Evolutionary conservation across 2,329 filamentous ascomycete genomes (phyloP), one percentile per base, ranked within the genome.

Genomic region (Cercospora beticola): DNA sequence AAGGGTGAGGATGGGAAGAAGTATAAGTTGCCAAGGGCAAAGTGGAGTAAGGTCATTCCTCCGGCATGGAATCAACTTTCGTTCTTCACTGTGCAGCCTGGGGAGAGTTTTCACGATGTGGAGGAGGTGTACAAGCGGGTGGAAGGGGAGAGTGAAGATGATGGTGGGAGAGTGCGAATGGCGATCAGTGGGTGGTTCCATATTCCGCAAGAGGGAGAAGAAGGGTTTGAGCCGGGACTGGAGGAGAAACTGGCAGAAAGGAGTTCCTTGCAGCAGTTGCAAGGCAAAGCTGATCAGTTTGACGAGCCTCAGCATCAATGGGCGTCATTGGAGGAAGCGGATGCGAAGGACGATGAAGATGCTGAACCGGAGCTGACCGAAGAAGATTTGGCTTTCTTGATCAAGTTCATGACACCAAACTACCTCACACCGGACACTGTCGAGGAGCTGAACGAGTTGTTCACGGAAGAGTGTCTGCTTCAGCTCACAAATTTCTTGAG

Each of bases 171-270:
- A 59, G 88, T 97, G 60, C 90, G 95, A 73, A 98, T 99, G 94
- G 95, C 95, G 62, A 97, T 99, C 77, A 97, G 93, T 78, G 95
- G 95, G 63, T 99, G 95, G 95, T 99, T 96, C 80, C 95, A 99
- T 81, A 98, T 99, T 71, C 95, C 95, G 0, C 95, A 99, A 81
- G 82, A 92, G 74, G 94, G 94, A 66, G 95, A 99, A 80, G 93
- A 97, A 28, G 95, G 95, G 54, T 99, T 91, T 75, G 89, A 97
- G 74, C 84, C 91, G 77, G 95, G 94, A 4, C 86, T 95, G 65
- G 94, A 98, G 79, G 93, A 96, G 82, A 91, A 90, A 78, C 88
- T 96, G 71, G 92, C 92, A 12, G 90, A 93, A 79, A 93, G 93
- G 80, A 98, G 94, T 80, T 94, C 93, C 75, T 85, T 98, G 72